Percentiles rank a stretch among this genome's conserved stretches.
These are phyloP conservation scores for Agrostemma githago DNA, from an alignment of 148 eudicot species.

Conservation along the genomic window DNA sequence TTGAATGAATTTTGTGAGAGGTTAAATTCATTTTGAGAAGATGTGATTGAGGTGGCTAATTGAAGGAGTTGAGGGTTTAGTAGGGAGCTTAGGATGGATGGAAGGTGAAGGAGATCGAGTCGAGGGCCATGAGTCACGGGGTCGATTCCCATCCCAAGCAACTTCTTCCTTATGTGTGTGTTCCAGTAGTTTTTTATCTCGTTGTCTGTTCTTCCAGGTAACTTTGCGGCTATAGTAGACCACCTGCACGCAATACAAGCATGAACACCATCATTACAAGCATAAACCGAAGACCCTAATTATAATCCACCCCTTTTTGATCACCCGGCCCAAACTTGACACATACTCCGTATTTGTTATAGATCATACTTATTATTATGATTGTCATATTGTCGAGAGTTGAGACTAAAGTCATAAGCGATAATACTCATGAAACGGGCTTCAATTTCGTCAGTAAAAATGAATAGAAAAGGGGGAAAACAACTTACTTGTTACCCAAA, in stretches of 20 bases:
- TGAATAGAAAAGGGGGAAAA: no score
- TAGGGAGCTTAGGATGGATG: constrained; percentile 44
- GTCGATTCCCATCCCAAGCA: constrained; percentile 40
- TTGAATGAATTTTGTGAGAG: constrained; percentile 21
- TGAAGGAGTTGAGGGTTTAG: constrained; percentile 57
- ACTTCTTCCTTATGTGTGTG: constrained; percentile 77
- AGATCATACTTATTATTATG: no score
- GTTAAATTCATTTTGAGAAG: constrained; percentile 26
- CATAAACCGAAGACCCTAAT: no score
- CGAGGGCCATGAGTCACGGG: constrained; percentile 94
- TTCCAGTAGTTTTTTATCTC: constrained; percentile 97
- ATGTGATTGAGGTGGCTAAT: constrained; percentile 39
- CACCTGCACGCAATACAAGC: constrained; percentile 41
- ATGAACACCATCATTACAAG: neutral
- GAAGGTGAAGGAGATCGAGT: constrained; percentile 61
- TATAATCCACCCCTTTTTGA: no score
- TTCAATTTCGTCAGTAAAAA: neutral
- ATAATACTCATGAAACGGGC: neutral
- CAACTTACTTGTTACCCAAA: constrained; percentile 83
- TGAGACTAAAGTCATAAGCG: neutral
- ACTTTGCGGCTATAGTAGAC: constrained; percentile 88
- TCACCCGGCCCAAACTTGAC: no score
- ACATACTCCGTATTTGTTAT: no score
- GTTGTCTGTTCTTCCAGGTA: constrained; percentile 92
- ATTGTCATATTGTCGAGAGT: no score